Base-by-base conservation (phyloP, 768 basidiomycete species). In the Podaxis mareebaensis region DNA sequence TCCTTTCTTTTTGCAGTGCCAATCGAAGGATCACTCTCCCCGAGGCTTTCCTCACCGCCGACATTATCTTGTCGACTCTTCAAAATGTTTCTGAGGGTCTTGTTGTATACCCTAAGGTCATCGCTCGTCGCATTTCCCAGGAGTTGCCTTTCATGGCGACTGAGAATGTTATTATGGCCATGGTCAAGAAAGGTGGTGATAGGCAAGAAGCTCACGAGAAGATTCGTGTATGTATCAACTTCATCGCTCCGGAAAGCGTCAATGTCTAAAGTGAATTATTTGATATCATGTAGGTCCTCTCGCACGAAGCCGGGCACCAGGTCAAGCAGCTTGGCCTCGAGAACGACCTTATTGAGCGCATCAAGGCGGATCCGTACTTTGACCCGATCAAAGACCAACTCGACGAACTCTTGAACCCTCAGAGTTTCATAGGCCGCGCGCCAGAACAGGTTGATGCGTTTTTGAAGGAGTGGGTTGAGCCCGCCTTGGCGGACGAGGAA, bases 81-180 rank as follows among this genome's bases (percentile, higher is more conserved):
- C 95, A 96, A 73, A 99, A 99, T 75, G 90, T 99, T 70, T 92
- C 92, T 2, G 97, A 99, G 77, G 97, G 96, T 0, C 84, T 99
- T n/a, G 95, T 99, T n/a, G 96, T 99, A 60, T 99, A 99, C 75
- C 97, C 97, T 10, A 90, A 86, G 73, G 96, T 99, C 65, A 99
- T 99, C 67, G 93, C 84, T 10, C 87, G 95, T 46, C 88, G 94
- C 40, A 96, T 99, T 74, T 76, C 88, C 2, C 93, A 98, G 74
- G 97, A 99, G 75, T 83, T 99, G 38, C 97, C 97, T 0, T 99
- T 99, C 84, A 99, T 99, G 97, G 95, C 96, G 3, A 99, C 97
- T 1, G 97, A 99, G 77, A 99, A 99, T 75, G 85, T 99, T 76
- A 99, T 99, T 78, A 99, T 99, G 97, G 95, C 95, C 1, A 86